Evolutionary conservation across 2,329 filamentous ascomycete species (phyloP).

Genomic region (Aureobasidium mangrovei): DNA sequence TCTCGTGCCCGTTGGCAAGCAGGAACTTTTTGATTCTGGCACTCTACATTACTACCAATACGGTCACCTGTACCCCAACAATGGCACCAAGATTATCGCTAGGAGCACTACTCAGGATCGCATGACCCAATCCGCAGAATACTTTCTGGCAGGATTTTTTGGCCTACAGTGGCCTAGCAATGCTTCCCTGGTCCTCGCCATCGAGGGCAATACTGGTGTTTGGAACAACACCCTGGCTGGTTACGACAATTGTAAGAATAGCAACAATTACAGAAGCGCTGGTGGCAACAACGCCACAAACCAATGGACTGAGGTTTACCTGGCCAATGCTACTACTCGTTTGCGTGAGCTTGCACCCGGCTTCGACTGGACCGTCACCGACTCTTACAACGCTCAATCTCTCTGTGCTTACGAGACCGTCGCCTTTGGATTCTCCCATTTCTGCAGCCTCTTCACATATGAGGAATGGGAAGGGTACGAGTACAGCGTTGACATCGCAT

Average conservation of each 20-base stretch:
- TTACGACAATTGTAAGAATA: conserved; percentile 57
- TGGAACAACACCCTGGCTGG: conserved; percentile 63
- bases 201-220: conserved; percentile 43
- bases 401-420: conserved; percentile 72
- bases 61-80: conserved; percentile 57
- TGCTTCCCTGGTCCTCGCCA: conserved; percentile 62
- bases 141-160: conserved; percentile 73
- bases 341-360: conserved; percentile 38
- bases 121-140: conserved; percentile 68
- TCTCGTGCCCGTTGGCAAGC: conserved; percentile 61
- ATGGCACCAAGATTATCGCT: conserved; percentile 62
- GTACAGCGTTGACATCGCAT: conserved; percentile 60
- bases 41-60: conserved; percentile 66
- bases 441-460: conserved; percentile 67
- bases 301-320: conserved; percentile 57
- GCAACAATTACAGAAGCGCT: conserved; percentile 35
- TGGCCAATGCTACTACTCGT: conserved; percentile 54
- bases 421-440: conserved; percentile 65
- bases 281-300: conserved; percentile 46
- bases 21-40: conserved; percentile 64
- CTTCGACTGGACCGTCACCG: conserved; percentile 53
- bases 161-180: conserved; percentile 65
- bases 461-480: conserved; percentile 65
- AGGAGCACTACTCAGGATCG: conserved; percentile 68
- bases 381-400: conserved; percentile 59